Evolutionary conservation across 208 protist species (phyloP).

Genomic region (Crithidia thermophila): DNA sequence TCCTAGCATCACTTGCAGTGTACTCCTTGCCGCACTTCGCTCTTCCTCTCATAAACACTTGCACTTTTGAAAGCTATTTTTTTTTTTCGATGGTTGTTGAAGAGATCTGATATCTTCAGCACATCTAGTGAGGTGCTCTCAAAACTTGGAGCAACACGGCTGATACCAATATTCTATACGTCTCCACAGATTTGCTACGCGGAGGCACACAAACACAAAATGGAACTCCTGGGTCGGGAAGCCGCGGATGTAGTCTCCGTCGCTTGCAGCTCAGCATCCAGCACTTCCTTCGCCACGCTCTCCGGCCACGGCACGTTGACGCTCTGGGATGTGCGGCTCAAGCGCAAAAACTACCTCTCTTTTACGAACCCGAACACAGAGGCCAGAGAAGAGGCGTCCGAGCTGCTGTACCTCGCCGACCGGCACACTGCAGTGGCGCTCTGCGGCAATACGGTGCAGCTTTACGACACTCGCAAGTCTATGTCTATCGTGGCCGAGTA

Average conservation of each 20-base stretch:
- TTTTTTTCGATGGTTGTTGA: too few relatives aligned
- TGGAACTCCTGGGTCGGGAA: conserved; percentile 54
- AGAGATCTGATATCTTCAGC: too few relatives aligned
- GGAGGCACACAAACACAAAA: conserved; percentile 5
- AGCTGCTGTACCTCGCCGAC: conserved; percentile 52
- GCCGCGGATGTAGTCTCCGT: conserved; percentile 53
- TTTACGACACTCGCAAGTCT: conserved; percentile 53
- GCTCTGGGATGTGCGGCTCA: conserved; percentile 64
- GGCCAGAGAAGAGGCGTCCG: conserved; percentile 32
- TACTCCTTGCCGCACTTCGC: too few relatives aligned
- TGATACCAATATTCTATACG: too few relatives aligned
- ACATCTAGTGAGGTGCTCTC: not conserved
- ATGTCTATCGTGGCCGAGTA: conserved; percentile 29
- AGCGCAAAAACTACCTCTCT: conserved; percentile 43
- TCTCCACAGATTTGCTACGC: too few relatives aligned
- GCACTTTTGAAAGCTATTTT: too few relatives aligned
- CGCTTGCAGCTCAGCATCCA: conserved; percentile 23
- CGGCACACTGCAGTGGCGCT: conserved; percentile 48
- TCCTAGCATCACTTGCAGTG: too few relatives aligned
- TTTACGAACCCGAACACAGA: conserved; percentile 20
- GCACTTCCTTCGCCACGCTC: conserved; percentile 57
- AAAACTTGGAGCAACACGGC: too few relatives aligned
- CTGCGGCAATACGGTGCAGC: conserved; percentile 39
- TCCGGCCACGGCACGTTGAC: conserved; percentile 36
- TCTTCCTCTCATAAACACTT: too few relatives aligned